These are phyloP conservation scores for Pseudozyma thailandica DNA, from an alignment of 1,284 basidiomycete species.

Conservation along the genomic window DNA sequence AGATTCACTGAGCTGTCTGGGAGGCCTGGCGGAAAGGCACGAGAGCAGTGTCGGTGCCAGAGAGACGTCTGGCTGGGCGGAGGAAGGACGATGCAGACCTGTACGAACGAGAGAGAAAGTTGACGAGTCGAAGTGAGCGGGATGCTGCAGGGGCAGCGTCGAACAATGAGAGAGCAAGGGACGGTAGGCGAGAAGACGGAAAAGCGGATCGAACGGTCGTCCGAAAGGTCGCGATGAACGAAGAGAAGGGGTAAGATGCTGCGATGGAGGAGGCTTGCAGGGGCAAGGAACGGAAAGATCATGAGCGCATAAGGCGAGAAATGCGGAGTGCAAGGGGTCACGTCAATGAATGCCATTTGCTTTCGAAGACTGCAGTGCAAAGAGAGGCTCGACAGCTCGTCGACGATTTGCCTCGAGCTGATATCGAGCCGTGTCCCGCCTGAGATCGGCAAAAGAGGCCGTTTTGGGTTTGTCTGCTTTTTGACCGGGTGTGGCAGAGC, in stretches of 20 bases:
- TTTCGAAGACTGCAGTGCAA: slow-evolving; percentile 13
- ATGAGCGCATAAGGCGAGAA: slow-evolving; percentile 21
- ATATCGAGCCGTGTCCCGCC: too few species aligned
- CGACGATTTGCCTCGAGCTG: too few species aligned
- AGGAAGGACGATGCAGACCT: neutral
- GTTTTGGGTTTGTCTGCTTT: too few species aligned
- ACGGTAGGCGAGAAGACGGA: slow-evolving; percentile 5
- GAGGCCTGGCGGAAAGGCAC: too few species aligned
- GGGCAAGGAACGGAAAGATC: slow-evolving; percentile 12
- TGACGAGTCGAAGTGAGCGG: neutral
- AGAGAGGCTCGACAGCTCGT: slow-evolving; percentile 4
- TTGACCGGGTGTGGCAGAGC: too few species aligned
- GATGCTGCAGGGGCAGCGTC: slow-evolving; percentile 18
- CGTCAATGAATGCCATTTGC: slow-evolving; percentile 40
- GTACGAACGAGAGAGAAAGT: neutral
- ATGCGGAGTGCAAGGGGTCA: slow-evolving; percentile 50
- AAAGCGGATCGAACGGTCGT: slow-evolving; percentile 14
- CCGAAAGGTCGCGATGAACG: slow-evolving; percentile 3
- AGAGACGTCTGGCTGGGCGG: neutral
- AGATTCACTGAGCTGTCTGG: neutral
- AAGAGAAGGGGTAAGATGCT: slow-evolving; percentile 13
- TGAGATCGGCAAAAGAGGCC: slow-evolving; percentile 3
- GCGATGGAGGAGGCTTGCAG: slow-evolving; percentile 33
- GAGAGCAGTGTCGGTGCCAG: neutral
- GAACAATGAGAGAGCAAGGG: slow-evolving; percentile 27